Percentiles rank a stretch among this genome's conserved stretches.
Conservation (phyloP, 2,329 filamentous ascomycete genomes). For the Fusarium foetens region DNA sequence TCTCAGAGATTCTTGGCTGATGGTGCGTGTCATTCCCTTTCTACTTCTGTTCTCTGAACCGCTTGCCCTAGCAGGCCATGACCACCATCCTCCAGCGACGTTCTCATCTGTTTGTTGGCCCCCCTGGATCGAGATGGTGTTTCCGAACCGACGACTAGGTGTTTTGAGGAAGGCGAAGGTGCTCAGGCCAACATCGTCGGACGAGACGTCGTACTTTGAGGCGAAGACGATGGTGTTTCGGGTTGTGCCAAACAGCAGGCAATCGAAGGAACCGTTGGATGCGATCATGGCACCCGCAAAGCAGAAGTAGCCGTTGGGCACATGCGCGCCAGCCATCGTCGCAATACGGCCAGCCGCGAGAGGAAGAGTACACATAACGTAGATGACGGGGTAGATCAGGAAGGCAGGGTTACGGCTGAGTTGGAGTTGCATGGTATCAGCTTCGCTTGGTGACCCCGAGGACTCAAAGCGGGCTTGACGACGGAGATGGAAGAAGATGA, state of each 20-base stretch:
- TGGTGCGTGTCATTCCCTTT: conserved; percentile 34
- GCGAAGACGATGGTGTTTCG: conserved; percentile 64
- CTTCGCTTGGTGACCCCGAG: conserved; percentile 14
- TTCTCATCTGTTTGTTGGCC: conserved; percentile 34
- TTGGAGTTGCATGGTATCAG: conserved; percentile 24
- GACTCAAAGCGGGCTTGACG: conserved; percentile 32
- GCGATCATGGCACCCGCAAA: conserved; percentile 69
- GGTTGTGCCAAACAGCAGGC: conserved; percentile 63
- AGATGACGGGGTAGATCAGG: conserved; percentile 75
- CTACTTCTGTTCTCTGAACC: conserved; percentile 10
- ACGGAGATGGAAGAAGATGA: conserved; percentile 55
- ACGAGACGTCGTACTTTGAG: conserved; percentile 49
- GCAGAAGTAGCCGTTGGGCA: conserved; percentile 66
- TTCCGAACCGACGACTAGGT: conserved; percentile 53
- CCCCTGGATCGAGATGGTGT: conserved; percentile 53
- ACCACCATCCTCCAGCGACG: conserved; percentile 44
- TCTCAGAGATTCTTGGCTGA: conserved; percentile 49
- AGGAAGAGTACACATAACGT: conserved; percentile 74
- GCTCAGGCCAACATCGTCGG: conserved; percentile 59
- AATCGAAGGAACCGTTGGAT: conserved; percentile 66
- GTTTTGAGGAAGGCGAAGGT: conserved; percentile 64
- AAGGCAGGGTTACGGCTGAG: conserved; percentile 61
- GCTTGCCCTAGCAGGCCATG: conserved; percentile 30
- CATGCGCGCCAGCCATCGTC: conserved; percentile 64
- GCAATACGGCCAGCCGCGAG: conserved; percentile 72